Base-by-base conservation (phyloP, 257 asterid species). In the Plantago ovata region DNA sequence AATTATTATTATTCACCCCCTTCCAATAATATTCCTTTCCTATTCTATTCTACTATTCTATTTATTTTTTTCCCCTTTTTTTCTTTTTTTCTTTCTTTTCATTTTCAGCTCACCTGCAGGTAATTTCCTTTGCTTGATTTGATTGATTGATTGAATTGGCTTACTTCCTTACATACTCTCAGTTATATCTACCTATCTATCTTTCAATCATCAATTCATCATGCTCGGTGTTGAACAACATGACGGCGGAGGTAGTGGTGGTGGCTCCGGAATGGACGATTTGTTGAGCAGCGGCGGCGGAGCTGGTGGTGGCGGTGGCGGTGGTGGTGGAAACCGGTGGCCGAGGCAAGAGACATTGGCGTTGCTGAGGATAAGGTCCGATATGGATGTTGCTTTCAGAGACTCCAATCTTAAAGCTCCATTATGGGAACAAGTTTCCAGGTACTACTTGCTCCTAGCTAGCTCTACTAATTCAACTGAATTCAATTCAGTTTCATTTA, bases 351-450 rank as follows among this genome's bases (percentile, higher is more conserved):
- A 56, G 39, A 56, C 61, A 39, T 10, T 56, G 61, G 61, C 49
- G 20, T 56, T 56, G 5, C 46, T 56, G 11, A 56, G 18, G 13
- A 56, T 56, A 16, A 33, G 61, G 13, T 38, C 48, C 12, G 61
- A 56, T 11, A 56, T 56, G 61, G 61, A 56, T 38, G 48, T 19
- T 39, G 61, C 12, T 10, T 56, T 56, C 13, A 40, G 61, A 39
- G 49, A 56, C 24, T 39, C 61, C 23, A 56, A 40, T 56, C 49
- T 39, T 39, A 56, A 56, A 56, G 61, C 13, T 40, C 61, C 61
- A 18, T 56, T 56, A 56, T 56, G 61, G 61, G 61, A 56, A 6
- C 13, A 39, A 56, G 45, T 56, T 20, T 56, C 61, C 14, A 56
- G 61, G 61, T 56, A 18, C 19, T 20, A 49, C 24, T 45, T 45